A percentile compares a stretch with the other conserved stretches of the same genome.
Evolutionary conservation across 1,139 yeast genomes (phyloP).

Genomic region (Saccharomyces pastorianus): DNA sequence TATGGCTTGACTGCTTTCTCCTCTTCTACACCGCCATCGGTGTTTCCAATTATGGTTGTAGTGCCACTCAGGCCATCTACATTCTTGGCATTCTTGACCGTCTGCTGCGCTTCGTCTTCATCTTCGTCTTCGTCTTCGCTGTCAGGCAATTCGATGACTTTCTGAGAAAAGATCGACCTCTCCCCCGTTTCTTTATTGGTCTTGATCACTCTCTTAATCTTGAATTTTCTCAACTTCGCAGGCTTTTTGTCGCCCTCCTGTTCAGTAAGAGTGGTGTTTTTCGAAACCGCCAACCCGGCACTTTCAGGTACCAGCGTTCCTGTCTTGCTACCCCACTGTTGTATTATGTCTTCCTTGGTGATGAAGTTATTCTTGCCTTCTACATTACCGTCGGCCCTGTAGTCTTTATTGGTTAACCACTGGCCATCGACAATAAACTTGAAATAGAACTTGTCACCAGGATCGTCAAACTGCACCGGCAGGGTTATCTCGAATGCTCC

Average conservation of each 20-base stretch:
- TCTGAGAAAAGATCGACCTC: constrained; percentile 31
- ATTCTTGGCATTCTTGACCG: background rate
- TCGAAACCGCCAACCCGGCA: constrained; percentile 3
- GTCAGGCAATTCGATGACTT: constrained; percentile 21
- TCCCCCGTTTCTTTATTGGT: constrained; percentile 36
- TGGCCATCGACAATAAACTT: constrained; percentile 71
- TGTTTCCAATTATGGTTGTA: background rate
- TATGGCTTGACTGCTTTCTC: background rate
- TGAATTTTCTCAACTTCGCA: constrained; percentile 20
- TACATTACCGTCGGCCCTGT: constrained; percentile 38
- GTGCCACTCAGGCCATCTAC: background rate
- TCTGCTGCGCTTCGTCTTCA: constrained; percentile 10
- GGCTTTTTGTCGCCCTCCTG: background rate
- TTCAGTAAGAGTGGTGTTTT: background rate
- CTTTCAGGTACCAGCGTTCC: constrained; percentile 7
- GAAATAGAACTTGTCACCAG: constrained; percentile 42
- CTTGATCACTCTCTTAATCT: constrained; percentile 33
- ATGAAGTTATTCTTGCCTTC: constrained; percentile 61
- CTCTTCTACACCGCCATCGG: background rate
- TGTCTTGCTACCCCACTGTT: constrained; percentile 3
- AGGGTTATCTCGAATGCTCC: constrained; percentile 55
- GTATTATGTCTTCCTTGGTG: constrained; percentile 28
- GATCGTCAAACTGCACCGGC: constrained; percentile 37
- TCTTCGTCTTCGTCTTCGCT: constrained; percentile 17
- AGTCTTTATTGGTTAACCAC: constrained; percentile 48